Evolutionary conservation across 139 green algal genomes (phyloP).

Genomic region (Chlamydomonas sp.): DNA sequence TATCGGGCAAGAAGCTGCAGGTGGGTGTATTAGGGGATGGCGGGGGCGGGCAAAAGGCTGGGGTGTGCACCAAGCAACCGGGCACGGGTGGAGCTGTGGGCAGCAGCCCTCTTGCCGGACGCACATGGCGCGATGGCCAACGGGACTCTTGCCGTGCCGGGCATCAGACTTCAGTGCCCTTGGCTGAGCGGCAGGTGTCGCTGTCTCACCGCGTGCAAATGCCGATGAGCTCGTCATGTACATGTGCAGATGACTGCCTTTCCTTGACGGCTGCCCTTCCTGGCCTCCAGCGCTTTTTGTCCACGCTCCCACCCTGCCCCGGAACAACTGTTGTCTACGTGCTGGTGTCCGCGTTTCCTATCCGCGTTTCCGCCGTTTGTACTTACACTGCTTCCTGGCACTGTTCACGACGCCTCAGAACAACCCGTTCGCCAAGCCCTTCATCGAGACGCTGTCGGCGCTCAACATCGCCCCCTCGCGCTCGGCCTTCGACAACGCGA

Average conservation of each 20-base stretch:
- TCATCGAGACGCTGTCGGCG: conserved; percentile 35
- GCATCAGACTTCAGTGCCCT: no score
- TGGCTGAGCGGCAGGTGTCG: not conserved
- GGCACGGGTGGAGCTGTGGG: no score
- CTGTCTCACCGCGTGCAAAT: not conserved
- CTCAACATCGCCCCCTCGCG: conserved; percentile 14
- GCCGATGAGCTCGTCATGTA: not conserved
- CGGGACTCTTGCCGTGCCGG: no score
- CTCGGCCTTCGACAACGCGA: conserved; percentile 43
- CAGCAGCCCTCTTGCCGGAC: no score
- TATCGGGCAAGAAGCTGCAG: conserved; percentile 44
- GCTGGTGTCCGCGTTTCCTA: no score
- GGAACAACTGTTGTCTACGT: not conserved
- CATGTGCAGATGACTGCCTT: not conserved
- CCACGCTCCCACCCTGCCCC: not conserved
- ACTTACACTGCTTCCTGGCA: not conserved
- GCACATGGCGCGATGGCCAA: no score
- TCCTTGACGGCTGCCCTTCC: no score
- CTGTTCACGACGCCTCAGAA: conserved; percentile 21
- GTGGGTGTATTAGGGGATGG: not conserved
- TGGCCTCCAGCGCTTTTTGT: no score
- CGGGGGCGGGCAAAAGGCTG: no score
- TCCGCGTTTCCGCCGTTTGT: no score
- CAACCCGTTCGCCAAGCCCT: conserved; percentile 48
- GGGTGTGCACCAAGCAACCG: no score